Evolutionary conservation across 2,329 filamentous ascomycete genomes (phyloP), one percentile per base, ranked within the genome.

Genomic region (Setomelanomma holmii): DNA sequence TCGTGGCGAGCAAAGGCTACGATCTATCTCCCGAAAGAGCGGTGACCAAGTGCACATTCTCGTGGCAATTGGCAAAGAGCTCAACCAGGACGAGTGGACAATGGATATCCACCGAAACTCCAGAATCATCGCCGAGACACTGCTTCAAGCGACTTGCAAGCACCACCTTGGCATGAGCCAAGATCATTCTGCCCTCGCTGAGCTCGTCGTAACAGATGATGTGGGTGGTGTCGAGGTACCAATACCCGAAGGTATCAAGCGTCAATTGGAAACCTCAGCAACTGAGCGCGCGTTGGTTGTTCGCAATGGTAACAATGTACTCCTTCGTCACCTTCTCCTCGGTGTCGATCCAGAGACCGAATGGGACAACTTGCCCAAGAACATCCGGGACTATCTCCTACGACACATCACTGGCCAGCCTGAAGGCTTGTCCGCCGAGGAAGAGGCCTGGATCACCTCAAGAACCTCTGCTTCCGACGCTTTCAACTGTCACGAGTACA

Each of bases 321-420:
- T 79, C 5, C 67, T 82, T 8, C 67, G 72, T 34, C 74, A 78
- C 51, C 66, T 79, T 16, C 77, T 76, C 33, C 64, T 82, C 20
- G 78, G 78, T 1, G 73, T 80, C 17, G 72, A 80, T 27, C 70
- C 70, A 36, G 78, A 82, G 47, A 69, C 69, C 14, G 69, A 79
- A 16, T 82, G 80, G 80, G 79, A 82, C 38, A 11, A 38, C n/a
- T 60, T 82, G 4, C 78, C 79, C 7, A 60, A 64, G 12, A 64
- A 71, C n/a, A 72, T 81, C 42, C 69, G 80, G 47, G 60, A 67
- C 19, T 60, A 75, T 8, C 58, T 82, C 8, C 61, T 82, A 5
- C 67, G 67, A 17, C 74, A 78, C 45, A 79, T 60, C 35, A 53
- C 48, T 10, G 48, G 48, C 19, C 33, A 45, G 33, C 23, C 33